Percentiles rank a stretch among this genome's conserved stretches.
These are phyloP conservation scores for Fusarium chaquense DNA, from an alignment of 2,329 filamentous ascomycete genomes.

Conservation along the genomic window DNA sequence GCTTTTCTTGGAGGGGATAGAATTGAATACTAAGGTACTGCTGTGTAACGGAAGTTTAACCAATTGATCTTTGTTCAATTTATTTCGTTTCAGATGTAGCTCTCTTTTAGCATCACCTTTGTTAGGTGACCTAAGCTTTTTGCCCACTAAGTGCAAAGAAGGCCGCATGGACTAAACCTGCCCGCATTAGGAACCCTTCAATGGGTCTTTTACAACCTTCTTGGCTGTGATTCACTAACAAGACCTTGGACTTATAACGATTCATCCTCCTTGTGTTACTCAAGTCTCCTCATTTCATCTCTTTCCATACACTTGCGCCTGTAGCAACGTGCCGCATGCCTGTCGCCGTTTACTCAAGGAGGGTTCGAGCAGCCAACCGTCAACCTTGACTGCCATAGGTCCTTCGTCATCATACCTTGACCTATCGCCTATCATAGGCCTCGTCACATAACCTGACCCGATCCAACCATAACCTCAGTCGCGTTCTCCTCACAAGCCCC, in stretches of 20 bases:
- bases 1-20: neutral
- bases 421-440: neutral
- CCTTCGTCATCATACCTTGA: conserved; percentile 4
- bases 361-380: conserved; percentile 15
- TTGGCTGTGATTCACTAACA: conserved; percentile 20
- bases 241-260: neutral
- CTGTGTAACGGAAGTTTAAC: neutral
- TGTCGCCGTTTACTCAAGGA: conserved; percentile 1
- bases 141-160: neutral
- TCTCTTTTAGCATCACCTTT: conserved; percentile 26
- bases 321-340: conserved; percentile 24
- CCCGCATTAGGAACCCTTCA: neutral
- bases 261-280: neutral
- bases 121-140: conserved; percentile 20
- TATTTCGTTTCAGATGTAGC: neutral
- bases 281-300: conserved; percentile 12
- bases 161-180: conserved; percentile 3
- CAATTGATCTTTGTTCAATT: conserved; percentile 1
- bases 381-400: neutral
- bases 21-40: neutral
- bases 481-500: conserved; percentile 11
- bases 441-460: conserved; percentile 9
- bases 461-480: conserved; percentile 11
- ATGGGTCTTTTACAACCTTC: neutral
- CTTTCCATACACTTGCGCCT: conserved; percentile 2